These are phyloP conservation scores for Erucastrum elatum DNA, from an alignment of 345 rosid species.

Conservation along the genomic window DNA sequence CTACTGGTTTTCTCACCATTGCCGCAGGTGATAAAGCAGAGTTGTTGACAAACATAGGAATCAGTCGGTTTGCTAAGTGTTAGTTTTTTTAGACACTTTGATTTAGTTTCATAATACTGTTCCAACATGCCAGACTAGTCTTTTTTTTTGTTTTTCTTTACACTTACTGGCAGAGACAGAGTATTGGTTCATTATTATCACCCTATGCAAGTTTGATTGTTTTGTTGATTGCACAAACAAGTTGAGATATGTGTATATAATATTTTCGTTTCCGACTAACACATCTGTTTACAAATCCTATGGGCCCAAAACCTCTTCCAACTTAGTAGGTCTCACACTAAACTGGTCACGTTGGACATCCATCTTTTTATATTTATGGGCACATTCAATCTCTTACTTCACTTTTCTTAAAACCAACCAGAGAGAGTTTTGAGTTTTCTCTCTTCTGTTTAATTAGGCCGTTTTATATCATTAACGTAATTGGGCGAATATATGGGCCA, in stretches of 20 bases:
- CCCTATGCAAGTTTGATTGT: background rate
- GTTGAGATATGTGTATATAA: background rate
- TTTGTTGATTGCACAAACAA: background rate
- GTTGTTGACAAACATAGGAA: slow-evolving; percentile 35
- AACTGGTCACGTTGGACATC: background rate
- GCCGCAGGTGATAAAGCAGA: slow-evolving; percentile 51
- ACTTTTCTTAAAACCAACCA: background rate
- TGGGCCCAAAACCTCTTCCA: slow-evolving; percentile 11
- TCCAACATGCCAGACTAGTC: background rate
- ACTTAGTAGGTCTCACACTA: background rate
- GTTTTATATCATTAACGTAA: background rate
- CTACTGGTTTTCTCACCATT: slow-evolving; percentile 82
- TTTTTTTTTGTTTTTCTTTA: background rate
- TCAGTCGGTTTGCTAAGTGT: background rate
- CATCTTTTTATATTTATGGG: background rate
- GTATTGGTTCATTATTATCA: background rate
- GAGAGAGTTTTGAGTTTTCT: background rate
- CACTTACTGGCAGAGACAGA: background rate
- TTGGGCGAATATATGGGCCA: background rate
- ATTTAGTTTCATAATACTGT: background rate
- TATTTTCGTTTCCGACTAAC: background rate
- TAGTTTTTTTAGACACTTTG: slow-evolving; percentile 9
- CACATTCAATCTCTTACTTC: background rate
- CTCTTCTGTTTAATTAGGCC: background rate
- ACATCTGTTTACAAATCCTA: background rate